These are phyloP conservation scores for Hymenoscyphus infarciens DNA, from an alignment of 2,329 filamentous ascomycete genomes.

Conservation along the genomic window DNA sequence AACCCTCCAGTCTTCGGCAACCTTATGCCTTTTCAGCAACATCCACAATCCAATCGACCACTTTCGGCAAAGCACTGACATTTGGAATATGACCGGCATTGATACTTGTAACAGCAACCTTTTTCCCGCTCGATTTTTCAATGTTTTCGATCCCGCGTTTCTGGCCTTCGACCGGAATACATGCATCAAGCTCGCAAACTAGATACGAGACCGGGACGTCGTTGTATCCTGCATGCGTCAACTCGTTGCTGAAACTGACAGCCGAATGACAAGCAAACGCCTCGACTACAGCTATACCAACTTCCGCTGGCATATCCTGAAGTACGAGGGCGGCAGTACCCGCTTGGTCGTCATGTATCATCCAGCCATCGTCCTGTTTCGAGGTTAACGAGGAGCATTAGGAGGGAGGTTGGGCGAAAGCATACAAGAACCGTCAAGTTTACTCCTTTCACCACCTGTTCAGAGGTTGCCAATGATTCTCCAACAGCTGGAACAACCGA, in stretches of 20 bases:
- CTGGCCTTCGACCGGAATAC: constrained; percentile 36
- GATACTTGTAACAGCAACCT: constrained; percentile 40
- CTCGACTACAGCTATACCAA: constrained; percentile 12
- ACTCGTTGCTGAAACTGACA: constrained; percentile 34
- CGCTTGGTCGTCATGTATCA: not conserved
- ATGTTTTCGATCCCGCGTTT: constrained; percentile 36
- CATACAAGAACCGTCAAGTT: not conserved
- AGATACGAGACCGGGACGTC: constrained; percentile 41
- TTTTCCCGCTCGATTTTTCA: constrained; percentile 36
- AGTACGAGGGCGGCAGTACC: not conserved
- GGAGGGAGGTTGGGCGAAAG: not conserved
- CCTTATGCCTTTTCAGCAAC: constrained; percentile 11
- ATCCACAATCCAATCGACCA: constrained; percentile 30
- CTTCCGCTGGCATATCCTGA: not conserved
- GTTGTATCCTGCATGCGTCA: constrained; percentile 41
- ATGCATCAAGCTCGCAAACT: constrained; percentile 37
- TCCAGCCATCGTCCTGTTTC: not conserved
- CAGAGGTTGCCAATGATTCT: not conserved
- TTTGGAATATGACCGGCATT: constrained; percentile 37
- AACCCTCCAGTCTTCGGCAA: too few relatives aligned
- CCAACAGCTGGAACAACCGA: constrained; percentile 16
- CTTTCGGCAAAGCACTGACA: constrained; percentile 28
- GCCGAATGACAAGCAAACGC: constrained; percentile 35
- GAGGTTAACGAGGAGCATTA: not conserved
- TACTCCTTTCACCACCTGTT: not conserved